phyloP scores from a whole-genome alignment of 2,329 filamentous ascomycete genomes.

The Colletotrichum chrysophilum region DNA sequence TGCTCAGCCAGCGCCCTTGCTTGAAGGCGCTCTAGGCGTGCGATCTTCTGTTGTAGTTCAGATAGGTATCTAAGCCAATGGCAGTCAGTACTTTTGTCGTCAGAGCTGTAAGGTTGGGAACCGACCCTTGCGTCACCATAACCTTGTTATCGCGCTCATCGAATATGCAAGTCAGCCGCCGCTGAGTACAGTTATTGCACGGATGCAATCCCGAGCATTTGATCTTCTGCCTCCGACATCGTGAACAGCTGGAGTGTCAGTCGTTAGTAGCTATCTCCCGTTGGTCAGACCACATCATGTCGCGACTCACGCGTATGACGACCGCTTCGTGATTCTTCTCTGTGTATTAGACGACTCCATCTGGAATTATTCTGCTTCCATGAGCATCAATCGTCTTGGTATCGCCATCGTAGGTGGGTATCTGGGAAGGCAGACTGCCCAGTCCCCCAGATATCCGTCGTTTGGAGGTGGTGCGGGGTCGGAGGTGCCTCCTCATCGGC shows the following conservation, averaged over 20 bases:
- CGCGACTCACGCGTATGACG: slow-evolving; percentile 1
- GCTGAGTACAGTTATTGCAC: slow-evolving; percentile 16
- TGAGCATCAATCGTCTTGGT: neutral
- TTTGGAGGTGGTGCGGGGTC: slow-evolving; percentile 1
- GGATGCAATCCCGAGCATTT: slow-evolving; percentile 15
- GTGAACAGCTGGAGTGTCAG: neutral
- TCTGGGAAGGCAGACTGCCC: neutral
- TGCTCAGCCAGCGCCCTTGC: neutral
- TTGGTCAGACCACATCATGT: neutral
- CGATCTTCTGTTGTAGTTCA: slow-evolving; percentile 7
- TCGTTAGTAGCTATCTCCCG: neutral
- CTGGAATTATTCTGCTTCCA: neutral
- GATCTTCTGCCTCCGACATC: slow-evolving; percentile 19
- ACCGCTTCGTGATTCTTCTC: slow-evolving; percentile 10
- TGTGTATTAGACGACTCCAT: slow-evolving; percentile 14
- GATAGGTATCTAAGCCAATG: neutral
- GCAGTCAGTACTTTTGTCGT: neutral
- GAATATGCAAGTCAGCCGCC: slow-evolving; percentile 11
- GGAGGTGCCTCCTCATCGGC: neutral
- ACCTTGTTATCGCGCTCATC: slow-evolving; percentile 16
- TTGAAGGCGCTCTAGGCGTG: neutral
- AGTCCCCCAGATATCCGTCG: neutral
- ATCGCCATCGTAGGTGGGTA: neutral
- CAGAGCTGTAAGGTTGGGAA: too few relatives aligned
- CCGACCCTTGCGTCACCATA: slow-evolving; percentile 14